A percentile compares a stretch with the other conserved stretches of the same genome.
phyloP scores from a whole-genome alignment of 768 basidiomycete species.

The Lyophyllum semitale region DNA sequence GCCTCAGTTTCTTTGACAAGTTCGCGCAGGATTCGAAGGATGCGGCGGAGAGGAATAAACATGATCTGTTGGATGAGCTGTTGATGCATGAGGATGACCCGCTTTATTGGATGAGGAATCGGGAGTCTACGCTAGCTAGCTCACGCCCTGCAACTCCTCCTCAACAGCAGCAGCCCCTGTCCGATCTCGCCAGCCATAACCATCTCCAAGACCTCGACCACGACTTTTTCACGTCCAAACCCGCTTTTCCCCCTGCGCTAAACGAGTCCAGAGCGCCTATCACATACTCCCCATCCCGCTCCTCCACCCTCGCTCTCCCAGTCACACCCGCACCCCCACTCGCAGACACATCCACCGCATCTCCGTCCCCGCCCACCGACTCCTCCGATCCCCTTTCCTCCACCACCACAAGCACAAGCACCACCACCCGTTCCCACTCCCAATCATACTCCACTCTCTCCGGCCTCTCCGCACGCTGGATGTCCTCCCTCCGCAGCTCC shows the following conservation, averaged over 20 bases:
- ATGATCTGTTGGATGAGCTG: constrained; percentile 62
- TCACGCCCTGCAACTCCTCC: background rate
- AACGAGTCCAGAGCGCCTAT: constrained; percentile 9
- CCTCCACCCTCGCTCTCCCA: constrained; percentile 22
- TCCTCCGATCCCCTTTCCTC: constrained; percentile 1
- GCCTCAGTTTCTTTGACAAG: constrained; percentile 56
- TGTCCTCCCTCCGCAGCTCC: constrained; percentile 43
- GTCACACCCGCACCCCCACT: constrained; percentile 17
- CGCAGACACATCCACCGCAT: constrained; percentile 19
- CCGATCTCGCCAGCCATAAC: background rate
- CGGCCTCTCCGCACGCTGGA: constrained; percentile 49
- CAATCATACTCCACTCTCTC: constrained; percentile 44
- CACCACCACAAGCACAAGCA: background rate
- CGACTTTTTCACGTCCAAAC: constrained; percentile 30
- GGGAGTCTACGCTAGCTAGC: background rate
- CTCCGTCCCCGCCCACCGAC: constrained; percentile 22
- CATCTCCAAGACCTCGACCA: constrained; percentile 37
- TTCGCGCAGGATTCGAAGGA: constrained; percentile 60
- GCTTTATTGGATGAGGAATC: constrained; percentile 52
- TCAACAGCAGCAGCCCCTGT: background rate
- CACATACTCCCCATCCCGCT: constrained; percentile 30
- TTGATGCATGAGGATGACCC: constrained; percentile 71
- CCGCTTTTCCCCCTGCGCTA: constrained; percentile 4
- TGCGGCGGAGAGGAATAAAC: constrained; percentile 52
- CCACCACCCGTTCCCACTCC: constrained; percentile 11